A percentile compares a stretch with the other conserved stretches of the same genome.
These are phyloP conservation scores for Verticillium isaacii DNA, from an alignment of 2,329 filamentous ascomycete genomes.

Conservation along the genomic window DNA sequence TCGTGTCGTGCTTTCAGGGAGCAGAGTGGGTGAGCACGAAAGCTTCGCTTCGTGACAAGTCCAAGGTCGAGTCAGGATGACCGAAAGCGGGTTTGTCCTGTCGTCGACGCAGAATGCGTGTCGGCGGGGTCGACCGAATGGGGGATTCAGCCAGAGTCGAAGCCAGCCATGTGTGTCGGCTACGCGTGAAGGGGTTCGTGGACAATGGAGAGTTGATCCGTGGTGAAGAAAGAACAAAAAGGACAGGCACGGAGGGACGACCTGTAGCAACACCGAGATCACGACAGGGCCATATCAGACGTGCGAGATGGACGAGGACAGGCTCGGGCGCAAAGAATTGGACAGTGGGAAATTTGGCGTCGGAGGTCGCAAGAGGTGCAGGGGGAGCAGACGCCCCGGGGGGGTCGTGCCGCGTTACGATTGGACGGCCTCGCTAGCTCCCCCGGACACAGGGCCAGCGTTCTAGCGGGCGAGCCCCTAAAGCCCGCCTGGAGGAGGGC, in stretches of 20 bases:
- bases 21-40: background rate
- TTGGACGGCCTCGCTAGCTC: background rate
- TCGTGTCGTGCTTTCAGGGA: background rate
- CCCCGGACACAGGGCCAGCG: background rate
- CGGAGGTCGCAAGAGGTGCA: background rate
- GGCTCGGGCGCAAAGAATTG: background rate
- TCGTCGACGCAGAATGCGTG: background rate
- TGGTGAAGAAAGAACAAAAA: background rate
- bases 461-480: background rate
- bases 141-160: background rate
- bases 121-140: background rate
- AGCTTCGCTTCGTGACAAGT: background rate
- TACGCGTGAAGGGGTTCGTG: background rate
- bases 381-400: background rate
- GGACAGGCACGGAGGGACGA: background rate
- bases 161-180: background rate
- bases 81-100: background rate
- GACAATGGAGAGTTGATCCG: background rate
- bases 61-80: background rate
- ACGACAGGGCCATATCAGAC: background rate
- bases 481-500: background rate
- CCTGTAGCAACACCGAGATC: background rate
- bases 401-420: background rate
- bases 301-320: background rate
- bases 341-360: background rate